A percentile compares a stretch with the other conserved stretches of the same genome.
phyloP scores from a whole-genome alignment of 306 rosid genomes.

The Lotus japonicus region DNA sequence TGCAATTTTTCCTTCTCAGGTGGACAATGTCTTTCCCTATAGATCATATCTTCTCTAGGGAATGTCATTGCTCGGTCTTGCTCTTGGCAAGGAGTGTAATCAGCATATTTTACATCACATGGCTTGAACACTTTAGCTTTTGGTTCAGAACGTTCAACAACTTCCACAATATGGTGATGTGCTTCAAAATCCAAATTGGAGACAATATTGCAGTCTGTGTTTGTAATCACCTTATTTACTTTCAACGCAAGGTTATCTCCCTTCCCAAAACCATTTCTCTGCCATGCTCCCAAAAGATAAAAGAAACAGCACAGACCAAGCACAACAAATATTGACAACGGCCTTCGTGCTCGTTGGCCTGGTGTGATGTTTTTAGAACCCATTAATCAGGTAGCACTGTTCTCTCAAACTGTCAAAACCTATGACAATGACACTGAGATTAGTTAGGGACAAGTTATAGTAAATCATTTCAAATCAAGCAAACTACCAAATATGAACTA shows the following conservation, averaged over 20 bases:
- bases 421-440: slow-evolving; percentile 6
- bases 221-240: slow-evolving; percentile 53
- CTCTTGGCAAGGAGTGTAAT: slow-evolving; percentile 98
- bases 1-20: slow-evolving; percentile 66
- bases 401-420: slow-evolving; percentile 24
- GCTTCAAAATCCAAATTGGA: slow-evolving; percentile 65
- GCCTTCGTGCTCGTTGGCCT: slow-evolving; percentile 53
- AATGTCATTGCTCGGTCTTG: slow-evolving; percentile 94
- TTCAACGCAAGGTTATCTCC: slow-evolving; percentile 64
- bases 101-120: slow-evolving; percentile 53
- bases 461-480: slow-evolving; percentile 12
- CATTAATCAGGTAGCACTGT: slow-evolving; percentile 35
- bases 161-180: slow-evolving; percentile 56
- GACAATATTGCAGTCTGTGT: slow-evolving; percentile 41
- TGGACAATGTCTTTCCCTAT: slow-evolving; percentile 98
- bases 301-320: slow-evolving; percentile 79
- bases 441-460: slow-evolving; percentile 3
- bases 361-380: slow-evolving; percentile 54
- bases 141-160: slow-evolving; percentile 43
- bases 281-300: slow-evolving; percentile 98
- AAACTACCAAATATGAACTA: background rate
- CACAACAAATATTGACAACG: slow-evolving; percentile 67
- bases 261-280: slow-evolving; percentile 81
- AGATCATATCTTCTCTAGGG: slow-evolving; percentile 93
- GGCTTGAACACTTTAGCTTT: slow-evolving; percentile 65